Evolutionary conservation across 371 early-diverging fungal species (phyloP).

Genomic region (Apophysomyces trapeziformis): DNA sequence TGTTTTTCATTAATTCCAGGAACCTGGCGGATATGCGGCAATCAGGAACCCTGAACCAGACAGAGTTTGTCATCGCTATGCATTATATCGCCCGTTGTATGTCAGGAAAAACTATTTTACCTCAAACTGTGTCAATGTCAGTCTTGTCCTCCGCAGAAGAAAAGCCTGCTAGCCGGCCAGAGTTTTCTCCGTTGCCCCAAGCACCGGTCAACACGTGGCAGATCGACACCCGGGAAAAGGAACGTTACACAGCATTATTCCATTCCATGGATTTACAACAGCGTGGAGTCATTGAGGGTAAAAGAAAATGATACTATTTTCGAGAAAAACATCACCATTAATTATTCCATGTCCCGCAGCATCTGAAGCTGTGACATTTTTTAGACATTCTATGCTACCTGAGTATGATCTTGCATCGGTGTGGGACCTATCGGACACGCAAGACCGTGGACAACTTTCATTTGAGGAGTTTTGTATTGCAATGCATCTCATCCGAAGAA

Average conservation of each 20-base stretch:
- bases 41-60: constrained; percentile 56
- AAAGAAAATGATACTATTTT: background rate
- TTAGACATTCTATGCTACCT: constrained; percentile 71
- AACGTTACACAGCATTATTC: constrained; percentile 64
- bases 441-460: constrained; percentile 75
- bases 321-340: background rate
- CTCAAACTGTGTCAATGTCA: constrained; percentile 53
- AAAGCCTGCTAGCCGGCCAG: background rate
- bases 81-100: constrained; percentile 64
- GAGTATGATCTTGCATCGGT: constrained; percentile 70
- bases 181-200: background rate
- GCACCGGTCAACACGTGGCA: constrained; percentile 50
- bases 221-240: constrained; percentile 59
- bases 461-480: constrained; percentile 87
- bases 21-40: constrained; percentile 60
- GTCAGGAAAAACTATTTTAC: constrained; percentile 52
- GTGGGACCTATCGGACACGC: constrained; percentile 77
- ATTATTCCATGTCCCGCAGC: constrained; percentile 7
- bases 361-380: constrained; percentile 71
- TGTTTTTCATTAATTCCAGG: constrained; percentile 4
- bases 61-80: constrained; percentile 73
- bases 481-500: constrained; percentile 79
- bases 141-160: constrained; percentile 47
- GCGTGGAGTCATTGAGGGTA: constrained; percentile 15
- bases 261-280: constrained; percentile 54